Conservation (phyloP, 371 early-diverging fungal species). For the Haplosporangium sp. region DNA sequence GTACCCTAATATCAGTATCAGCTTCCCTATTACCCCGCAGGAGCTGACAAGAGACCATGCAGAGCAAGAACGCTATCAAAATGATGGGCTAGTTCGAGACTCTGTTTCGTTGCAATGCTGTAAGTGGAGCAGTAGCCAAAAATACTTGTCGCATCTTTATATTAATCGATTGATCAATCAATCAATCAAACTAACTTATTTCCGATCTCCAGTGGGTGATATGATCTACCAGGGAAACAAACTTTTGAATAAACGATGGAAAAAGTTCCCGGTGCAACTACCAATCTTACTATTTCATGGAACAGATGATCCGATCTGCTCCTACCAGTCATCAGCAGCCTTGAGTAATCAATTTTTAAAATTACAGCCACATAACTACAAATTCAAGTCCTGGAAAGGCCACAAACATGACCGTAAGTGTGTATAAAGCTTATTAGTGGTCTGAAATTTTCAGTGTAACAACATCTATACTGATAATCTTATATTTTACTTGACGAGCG, state of each 20-base stretch:
- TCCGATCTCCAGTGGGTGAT: conserved; percentile 23
- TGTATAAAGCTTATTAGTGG: no score
- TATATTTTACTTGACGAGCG: no score
- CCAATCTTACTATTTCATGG: conserved; percentile 43
- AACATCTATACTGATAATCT: no score
- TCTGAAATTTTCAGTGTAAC: background rate
- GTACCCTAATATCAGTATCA: conserved; percentile 28
- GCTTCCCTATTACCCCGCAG: conserved; percentile 19
- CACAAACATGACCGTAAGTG: conserved; percentile 43
- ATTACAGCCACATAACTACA: conserved; percentile 17
- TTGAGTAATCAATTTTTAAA: conserved; percentile 18
- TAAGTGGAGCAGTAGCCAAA: conserved; percentile 1
- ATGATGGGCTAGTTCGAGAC: conserved; percentile 33
- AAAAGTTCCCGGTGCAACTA: conserved; percentile 28
- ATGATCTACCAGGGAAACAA: conserved; percentile 54
- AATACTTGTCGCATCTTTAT: background rate
- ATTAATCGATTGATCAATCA: background rate
- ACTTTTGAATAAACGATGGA: conserved; percentile 36
- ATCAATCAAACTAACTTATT: background rate
- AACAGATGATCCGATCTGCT: conserved; percentile 36
- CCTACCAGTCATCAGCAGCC: conserved; percentile 22
- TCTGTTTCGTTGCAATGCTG: conserved; percentile 38
- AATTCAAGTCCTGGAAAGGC: conserved; percentile 41
- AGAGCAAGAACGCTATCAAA: conserved; percentile 22
- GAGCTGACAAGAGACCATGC: conserved; percentile 38